These are phyloP conservation scores for Cryphonectria japonica DNA, from an alignment of 2,329 filamentous ascomycete genomes.

Conservation along the genomic window DNA sequence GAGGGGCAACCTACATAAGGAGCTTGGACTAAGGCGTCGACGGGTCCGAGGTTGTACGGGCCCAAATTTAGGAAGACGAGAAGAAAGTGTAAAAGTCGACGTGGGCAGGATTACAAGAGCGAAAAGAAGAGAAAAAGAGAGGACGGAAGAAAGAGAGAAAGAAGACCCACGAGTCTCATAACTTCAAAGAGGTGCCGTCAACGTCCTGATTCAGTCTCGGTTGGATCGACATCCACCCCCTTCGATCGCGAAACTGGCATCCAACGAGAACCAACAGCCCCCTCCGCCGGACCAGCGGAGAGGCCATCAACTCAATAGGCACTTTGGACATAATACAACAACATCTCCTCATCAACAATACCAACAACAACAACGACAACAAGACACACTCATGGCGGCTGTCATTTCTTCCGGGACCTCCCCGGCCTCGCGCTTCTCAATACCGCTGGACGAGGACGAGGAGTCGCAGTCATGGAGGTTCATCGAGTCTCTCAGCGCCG, in stretches of 20 bases:
- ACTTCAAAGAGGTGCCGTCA: neutral
- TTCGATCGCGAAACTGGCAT: conserved; percentile 18
- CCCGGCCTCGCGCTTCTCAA: conserved; percentile 27
- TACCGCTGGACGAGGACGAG: conserved; percentile 36
- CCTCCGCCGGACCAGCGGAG: conserved; percentile 11
- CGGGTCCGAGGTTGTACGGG: neutral
- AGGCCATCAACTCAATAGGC: neutral
- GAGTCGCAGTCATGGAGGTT: conserved; percentile 37
- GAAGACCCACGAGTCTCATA: neutral
- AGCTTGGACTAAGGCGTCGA: neutral
- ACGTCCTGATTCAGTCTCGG: too few species aligned
- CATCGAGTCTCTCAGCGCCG: conserved; percentile 31
- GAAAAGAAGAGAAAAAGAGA: neutral
- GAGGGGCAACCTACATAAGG: conserved; percentile 19
- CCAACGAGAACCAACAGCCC: conserved; percentile 4
- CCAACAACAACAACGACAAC: neutral
- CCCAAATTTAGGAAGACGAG: neutral
- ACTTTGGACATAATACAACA: neutral
- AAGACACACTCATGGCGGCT: conserved; percentile 37
- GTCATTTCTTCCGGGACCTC: conserved; percentile 39
- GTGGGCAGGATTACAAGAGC: neutral
- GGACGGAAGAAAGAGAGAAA: neutral
- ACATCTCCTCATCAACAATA: neutral
- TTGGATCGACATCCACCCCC: neutral
- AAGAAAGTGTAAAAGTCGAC: too few species aligned